Conservation (phyloP, 2,329 filamentous ascomycete genomes). For the Monosporascus sp. region DNA sequence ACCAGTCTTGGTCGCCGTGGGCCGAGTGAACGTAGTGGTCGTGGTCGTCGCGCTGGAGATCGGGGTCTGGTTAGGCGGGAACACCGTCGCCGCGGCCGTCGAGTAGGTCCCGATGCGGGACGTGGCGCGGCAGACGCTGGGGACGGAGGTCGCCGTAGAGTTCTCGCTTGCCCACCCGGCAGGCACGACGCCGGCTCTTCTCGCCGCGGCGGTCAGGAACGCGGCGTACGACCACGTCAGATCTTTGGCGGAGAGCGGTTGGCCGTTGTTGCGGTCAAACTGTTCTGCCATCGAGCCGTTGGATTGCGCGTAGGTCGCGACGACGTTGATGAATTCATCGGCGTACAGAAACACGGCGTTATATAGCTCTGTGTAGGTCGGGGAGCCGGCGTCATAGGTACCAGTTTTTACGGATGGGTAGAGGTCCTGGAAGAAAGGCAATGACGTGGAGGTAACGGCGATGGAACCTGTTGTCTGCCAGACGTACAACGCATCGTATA, state of each 20-base stretch:
- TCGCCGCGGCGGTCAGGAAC: conserved; percentile 58
- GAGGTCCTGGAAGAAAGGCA: conserved; percentile 68
- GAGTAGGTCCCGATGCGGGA: conserved; percentile 48
- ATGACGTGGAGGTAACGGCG: conserved; percentile 57
- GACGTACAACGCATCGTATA: conserved; percentile 71
- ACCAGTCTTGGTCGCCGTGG: conserved; percentile 21
- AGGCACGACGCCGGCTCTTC: conserved; percentile 51
- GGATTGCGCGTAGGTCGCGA: conserved; percentile 55
- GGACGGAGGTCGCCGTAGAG: conserved; percentile 40
- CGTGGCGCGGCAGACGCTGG: conserved; percentile 42
- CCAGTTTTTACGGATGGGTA: conserved; percentile 53
- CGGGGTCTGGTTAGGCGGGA: conserved; percentile 46
- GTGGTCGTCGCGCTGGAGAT: conserved; percentile 20
- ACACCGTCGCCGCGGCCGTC: conserved; percentile 40
- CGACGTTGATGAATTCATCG: conserved; percentile 56
- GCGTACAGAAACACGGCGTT: conserved; percentile 54
- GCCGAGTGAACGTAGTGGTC: conserved; percentile 21
- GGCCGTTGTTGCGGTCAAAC: conserved; percentile 49
- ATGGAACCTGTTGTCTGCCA: conserved; percentile 63
- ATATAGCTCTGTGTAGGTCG: conserved; percentile 50
- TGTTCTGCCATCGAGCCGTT: conserved; percentile 67
- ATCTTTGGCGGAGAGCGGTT: conserved; percentile 58
- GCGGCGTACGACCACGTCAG: conserved; percentile 40
- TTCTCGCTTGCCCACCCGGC: conserved; percentile 47
- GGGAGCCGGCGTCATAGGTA: conserved; percentile 50